These are phyloP conservation scores for Desmodesmus armatus DNA, from an alignment of 139 green algal species.

Conservation along the genomic window DNA sequence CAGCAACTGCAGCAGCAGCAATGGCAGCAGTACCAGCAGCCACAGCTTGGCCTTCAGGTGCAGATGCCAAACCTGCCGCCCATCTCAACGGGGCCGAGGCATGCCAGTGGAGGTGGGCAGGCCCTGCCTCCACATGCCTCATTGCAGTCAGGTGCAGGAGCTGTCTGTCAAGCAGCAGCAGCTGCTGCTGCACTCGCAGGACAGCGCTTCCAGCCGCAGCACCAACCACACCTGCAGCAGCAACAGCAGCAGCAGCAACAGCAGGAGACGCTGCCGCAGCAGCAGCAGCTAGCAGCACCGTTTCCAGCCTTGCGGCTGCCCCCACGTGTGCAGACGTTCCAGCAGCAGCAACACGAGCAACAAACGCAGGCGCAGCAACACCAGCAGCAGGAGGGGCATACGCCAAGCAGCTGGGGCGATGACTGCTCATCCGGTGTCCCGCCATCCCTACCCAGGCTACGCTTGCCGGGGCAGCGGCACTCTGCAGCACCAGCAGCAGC, in stretches of 20 bases:
- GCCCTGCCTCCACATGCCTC: not conserved
- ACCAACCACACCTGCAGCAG: not conserved
- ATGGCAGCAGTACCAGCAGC: not conserved
- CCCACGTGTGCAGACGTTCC: too few relatives aligned
- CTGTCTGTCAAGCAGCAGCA: not conserved
- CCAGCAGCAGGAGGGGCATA: too few relatives aligned
- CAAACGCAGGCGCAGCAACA: not conserved
- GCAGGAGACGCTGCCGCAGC: conserved; percentile 1
- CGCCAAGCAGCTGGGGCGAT: too few relatives aligned
- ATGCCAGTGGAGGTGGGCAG: too few relatives aligned
- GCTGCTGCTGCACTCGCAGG: not conserved
- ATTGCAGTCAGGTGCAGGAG: not conserved
- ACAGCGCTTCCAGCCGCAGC: not conserved
- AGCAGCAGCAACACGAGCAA: not conserved
- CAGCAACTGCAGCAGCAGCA: not conserved
- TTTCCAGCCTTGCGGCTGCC: not conserved
- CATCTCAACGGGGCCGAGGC: too few relatives aligned
- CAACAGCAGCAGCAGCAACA: not conserved
- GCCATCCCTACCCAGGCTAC: too few relatives aligned
- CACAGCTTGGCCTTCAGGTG: not conserved
- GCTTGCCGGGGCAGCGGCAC: too few relatives aligned
- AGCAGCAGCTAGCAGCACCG: not conserved
- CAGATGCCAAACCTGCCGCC: too few relatives aligned
- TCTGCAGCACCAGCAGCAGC: conserved; percentile 1
- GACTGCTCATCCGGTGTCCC: too few relatives aligned